Evolutionary conservation across 2,329 filamentous ascomycete species (phyloP).

Genomic region (Phyllosticta citriasiana): DNA sequence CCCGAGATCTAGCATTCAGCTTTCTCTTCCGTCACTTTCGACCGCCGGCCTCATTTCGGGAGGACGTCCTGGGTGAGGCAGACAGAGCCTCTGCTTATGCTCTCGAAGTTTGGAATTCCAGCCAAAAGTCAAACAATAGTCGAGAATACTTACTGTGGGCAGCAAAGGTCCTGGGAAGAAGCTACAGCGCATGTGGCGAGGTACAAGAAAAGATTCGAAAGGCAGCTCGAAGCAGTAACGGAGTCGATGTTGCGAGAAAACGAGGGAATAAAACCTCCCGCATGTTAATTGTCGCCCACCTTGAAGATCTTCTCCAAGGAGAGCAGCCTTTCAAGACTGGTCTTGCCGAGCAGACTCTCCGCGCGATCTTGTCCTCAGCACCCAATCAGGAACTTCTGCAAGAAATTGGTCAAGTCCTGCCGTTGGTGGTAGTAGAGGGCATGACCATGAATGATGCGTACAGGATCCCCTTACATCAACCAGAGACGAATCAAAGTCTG

Average conservation of each 20-base stretch:
- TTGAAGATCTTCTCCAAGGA: constrained; percentile 29
- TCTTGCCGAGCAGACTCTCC: constrained; percentile 32
- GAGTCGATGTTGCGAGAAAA: neutral
- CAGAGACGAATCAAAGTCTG: constrained; percentile 12
- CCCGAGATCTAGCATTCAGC: constrained; percentile 58
- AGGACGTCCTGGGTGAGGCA: constrained; percentile 63
- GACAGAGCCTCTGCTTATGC: constrained; percentile 51
- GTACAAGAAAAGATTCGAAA: neutral
- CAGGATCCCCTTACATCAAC: constrained; percentile 7
- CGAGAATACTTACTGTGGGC: constrained; percentile 74
- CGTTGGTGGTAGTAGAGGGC: constrained; percentile 20
- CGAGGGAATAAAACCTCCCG: constrained; percentile 1
- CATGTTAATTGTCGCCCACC: constrained; percentile 23
- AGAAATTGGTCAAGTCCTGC: constrained; percentile 23
- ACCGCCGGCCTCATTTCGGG: constrained; percentile 44
- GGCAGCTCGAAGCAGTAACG: neutral
- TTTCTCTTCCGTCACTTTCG: constrained; percentile 69
- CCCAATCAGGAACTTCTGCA: constrained; percentile 14
- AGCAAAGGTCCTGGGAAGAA: constrained; percentile 70
- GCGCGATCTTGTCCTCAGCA: constrained; percentile 22
- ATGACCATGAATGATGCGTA: constrained; percentile 18
- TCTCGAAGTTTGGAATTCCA: constrained; percentile 66
- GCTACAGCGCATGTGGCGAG: constrained; percentile 36
- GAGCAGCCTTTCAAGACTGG: constrained; percentile 32
- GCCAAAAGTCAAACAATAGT: constrained; percentile 53